These are phyloP conservation scores for Polyporus arcularius DNA, from an alignment of 768 basidiomycete genomes.

Conservation along the genomic window DNA sequence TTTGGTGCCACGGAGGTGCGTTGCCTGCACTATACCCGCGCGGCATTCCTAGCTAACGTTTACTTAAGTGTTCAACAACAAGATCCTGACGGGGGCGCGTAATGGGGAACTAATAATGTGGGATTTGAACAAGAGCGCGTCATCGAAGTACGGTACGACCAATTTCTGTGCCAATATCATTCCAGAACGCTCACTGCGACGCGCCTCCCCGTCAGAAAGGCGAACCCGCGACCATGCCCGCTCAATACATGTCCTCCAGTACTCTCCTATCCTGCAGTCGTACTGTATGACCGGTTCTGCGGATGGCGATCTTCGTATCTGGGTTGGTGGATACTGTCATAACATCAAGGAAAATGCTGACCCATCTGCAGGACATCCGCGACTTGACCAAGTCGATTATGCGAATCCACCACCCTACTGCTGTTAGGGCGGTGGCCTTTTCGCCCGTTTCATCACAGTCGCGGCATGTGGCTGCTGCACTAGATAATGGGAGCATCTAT, in stretches of 20 bases:
- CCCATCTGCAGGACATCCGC: conserved; percentile 55
- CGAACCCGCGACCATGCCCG: conserved; percentile 75
- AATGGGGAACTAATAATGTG: conserved; percentile 86
- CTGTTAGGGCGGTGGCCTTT: conserved; percentile 69
- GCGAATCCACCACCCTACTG: conserved; percentile 68
- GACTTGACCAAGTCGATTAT: conserved; percentile 68
- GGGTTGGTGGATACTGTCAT: conserved; percentile 49
- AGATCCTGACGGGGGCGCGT: conserved; percentile 76
- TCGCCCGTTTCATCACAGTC: conserved; percentile 68
- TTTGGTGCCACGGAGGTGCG: conserved; percentile 65
- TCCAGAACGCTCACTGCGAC: background rate
- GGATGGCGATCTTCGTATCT: conserved; percentile 78
- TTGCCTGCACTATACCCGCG: background rate
- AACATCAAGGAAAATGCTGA: background rate
- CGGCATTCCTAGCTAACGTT: background rate
- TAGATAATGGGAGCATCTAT: conserved; percentile 47
- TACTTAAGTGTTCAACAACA: conserved; percentile 61
- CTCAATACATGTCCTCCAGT: conserved; percentile 68
- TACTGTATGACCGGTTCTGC: conserved; percentile 82
- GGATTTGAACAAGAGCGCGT: conserved; percentile 70
- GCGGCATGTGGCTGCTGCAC: conserved; percentile 55
- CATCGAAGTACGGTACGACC: conserved; percentile 65
- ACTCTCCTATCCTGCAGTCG: conserved; percentile 65
- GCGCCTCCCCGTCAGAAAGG: conserved; percentile 6
- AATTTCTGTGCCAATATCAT: background rate